Evolutionary conservation across 495 filamentous ascomycete genomes (phyloP), one percentile per base, ranked within the genome.

Genomic region (Aspergillus bridgeri): DNA sequence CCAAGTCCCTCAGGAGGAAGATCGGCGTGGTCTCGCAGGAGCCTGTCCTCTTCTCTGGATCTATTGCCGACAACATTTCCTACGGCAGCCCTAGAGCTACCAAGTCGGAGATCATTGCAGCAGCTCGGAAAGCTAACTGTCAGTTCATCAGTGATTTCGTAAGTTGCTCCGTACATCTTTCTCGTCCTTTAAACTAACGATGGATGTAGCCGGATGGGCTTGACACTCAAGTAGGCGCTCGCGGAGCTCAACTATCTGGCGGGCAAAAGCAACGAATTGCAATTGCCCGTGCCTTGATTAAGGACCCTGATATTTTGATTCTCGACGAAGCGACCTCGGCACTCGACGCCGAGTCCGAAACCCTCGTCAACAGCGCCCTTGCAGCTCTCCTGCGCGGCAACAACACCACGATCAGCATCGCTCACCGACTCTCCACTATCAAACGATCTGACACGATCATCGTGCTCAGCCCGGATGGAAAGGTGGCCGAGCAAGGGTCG

Each of bases 241-340:
- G 94, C 42, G 94, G 94, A 21, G 91, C 94, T 3, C 94, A 97
- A 70, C 80, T 99, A 6, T 96, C 91, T 7, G 94, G 94, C 33
- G 94, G 94, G 2, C 94, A 98, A 71, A 98, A 98, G 73, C 95
- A 98, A 68, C 89, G 94, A 56, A 97, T 99, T 65, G 95, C 94
- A 22, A 98, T 98, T 72, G 94, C 94, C 0, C 83, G 94, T 49
- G 94, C 94, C 8, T 79, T 98, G 20, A 87, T 98, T 64, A 98
- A 98, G 74, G 85, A 96, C 51, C 94, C 94, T 0, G 95, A 98
- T 70, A 97, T 98, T 65, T 70, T 98, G 54, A 93, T 98, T 58
- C 82, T 98, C 2, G 94, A 98, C 69, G 94, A 98, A 81, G 91
- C 90, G 17, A 95, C 90, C 6, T 91, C 88, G 42, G 94, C 94